phyloP scores from a whole-genome alignment of 352 stramenopile genomes.

The Globisporangium nodosum region DNA sequence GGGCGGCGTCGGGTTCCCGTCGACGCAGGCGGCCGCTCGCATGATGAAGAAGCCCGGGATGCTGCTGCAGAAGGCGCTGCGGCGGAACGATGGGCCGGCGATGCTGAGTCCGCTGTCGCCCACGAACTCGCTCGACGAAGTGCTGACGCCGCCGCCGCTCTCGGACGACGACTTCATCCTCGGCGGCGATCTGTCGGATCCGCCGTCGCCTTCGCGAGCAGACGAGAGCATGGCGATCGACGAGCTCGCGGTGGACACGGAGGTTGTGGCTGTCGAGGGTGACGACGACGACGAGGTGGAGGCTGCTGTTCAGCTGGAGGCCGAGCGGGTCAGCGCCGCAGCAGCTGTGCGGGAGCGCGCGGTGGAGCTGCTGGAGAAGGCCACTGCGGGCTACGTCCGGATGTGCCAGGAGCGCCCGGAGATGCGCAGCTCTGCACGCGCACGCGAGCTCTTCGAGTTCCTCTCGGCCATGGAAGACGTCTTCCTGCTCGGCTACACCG shows the following conservation, averaged over 20 bases:
- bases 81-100: constrained; percentile 10
- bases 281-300: constrained; percentile 7
- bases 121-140: constrained; percentile 20
- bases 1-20: constrained; percentile 9
- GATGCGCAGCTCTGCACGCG: constrained; percentile 60
- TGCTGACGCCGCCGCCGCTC: constrained; percentile 22
- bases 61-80: constrained; percentile 56
- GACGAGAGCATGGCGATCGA: constrained; percentile 1
- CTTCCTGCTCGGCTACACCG: constrained; percentile 53
- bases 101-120: constrained; percentile 13
- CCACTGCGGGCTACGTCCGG: constrained; percentile 45
- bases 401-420: constrained; percentile 55
- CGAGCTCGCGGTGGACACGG: constrained; percentile 1
- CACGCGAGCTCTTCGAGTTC: constrained; percentile 63
- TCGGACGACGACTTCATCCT: constrained; percentile 12
- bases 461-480: constrained; percentile 64
- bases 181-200: constrained; percentile 8
- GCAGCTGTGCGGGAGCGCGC: constrained; percentile 40
- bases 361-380: constrained; percentile 51
- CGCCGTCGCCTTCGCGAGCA: constrained; percentile 1
- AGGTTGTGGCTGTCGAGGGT: no score
- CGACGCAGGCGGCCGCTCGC: constrained; percentile 37
- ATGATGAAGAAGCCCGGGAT: constrained; percentile 70
- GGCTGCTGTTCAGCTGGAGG: background rate
- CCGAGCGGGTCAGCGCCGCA: constrained; percentile 13